A percentile compares a stretch with the other conserved stretches of the same genome.
These are phyloP conservation scores for Kodamaea anthophila DNA, from an alignment of 1,139 yeast species.

Conservation along the genomic window DNA sequence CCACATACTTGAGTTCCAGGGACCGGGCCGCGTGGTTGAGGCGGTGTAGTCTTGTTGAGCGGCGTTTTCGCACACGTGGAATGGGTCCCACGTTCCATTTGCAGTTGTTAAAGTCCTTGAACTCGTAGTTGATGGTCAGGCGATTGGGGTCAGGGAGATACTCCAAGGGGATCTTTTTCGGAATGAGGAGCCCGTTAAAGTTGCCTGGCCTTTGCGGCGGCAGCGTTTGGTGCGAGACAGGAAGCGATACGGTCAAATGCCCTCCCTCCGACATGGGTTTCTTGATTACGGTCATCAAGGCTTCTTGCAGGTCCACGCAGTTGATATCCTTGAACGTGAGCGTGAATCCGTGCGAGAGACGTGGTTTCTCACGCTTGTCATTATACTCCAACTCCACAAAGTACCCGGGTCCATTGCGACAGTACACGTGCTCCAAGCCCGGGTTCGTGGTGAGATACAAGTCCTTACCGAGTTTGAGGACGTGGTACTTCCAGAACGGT, in stretches of 20 bases:
- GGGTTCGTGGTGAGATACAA: slow-evolving; percentile 58
- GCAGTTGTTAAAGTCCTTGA: slow-evolving; percentile 21
- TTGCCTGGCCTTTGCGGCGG: slow-evolving; percentile 1
- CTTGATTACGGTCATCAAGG: slow-evolving; percentile 27
- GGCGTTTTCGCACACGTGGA: slow-evolving; percentile 26
- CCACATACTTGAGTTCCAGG: slow-evolving; percentile 11
- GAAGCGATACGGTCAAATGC: slow-evolving; percentile 25
- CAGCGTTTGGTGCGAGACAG: slow-evolving; percentile 7
- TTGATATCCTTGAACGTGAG: slow-evolving; percentile 29
- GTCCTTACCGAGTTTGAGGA: slow-evolving; percentile 42
- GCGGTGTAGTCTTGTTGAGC: slow-evolving; percentile 11
- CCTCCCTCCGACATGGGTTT: slow-evolving; percentile 24
- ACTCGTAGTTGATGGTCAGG: slow-evolving; percentile 26
- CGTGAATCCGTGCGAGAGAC: slow-evolving; percentile 20
- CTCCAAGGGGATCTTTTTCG: slow-evolving; percentile 19
- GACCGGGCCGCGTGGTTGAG: slow-evolving; percentile 6
- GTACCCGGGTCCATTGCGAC: slow-evolving; percentile 54
- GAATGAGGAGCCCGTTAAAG: slow-evolving; percentile 25
- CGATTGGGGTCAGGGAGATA: slow-evolving; percentile 9
- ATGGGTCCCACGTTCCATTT: slow-evolving; percentile 44
- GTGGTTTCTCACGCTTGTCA: slow-evolving; percentile 9
- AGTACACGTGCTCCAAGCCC: slow-evolving; percentile 45
- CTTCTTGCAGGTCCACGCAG: slow-evolving; percentile 17
- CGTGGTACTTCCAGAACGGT: slow-evolving; percentile 59
- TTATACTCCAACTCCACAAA: slow-evolving; percentile 35